These are phyloP conservation scores for Pterocarpus macrocarpus DNA, from an alignment of 306 rosid species.

Conservation along the genomic window DNA sequence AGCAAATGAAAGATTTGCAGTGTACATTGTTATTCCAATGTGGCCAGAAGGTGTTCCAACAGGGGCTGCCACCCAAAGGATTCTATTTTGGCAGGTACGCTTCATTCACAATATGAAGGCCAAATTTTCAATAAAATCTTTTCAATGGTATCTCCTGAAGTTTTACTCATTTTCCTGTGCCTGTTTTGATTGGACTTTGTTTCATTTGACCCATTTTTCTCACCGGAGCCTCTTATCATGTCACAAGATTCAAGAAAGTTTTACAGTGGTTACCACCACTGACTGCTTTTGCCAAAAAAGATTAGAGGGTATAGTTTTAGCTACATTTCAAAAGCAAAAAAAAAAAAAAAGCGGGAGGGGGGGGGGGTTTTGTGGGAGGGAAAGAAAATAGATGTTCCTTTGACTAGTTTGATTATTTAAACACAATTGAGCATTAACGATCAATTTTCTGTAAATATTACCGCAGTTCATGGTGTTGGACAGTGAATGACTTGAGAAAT, in stretches of 20 bases:
- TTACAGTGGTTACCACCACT: neutral
- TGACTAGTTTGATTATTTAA: neutral
- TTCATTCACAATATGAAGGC: slow-evolving; percentile 39
- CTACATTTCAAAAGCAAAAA: slow-evolving; percentile 5
- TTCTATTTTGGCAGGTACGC: slow-evolving; percentile 98
- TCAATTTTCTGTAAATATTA: neutral
- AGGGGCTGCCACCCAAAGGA: slow-evolving; percentile 90
- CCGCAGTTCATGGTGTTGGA: neutral
- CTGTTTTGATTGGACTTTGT: neutral
- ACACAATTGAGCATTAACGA: neutral
- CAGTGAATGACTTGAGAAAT: neutral
- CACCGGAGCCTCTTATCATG: neutral
- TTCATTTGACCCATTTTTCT: neutral
- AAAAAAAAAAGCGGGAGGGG: too few relatives aligned
- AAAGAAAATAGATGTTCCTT: neutral
- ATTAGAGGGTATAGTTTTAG: slow-evolving; percentile 3
- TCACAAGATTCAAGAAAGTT: neutral
- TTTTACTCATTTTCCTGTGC: neutral
- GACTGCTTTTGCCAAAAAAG: neutral
- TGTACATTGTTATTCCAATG: slow-evolving; percentile 93
- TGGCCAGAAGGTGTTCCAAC: slow-evolving; percentile 99
- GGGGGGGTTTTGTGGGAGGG: neutral
- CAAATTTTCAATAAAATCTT: slow-evolving; percentile 5
- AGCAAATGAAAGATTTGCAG: slow-evolving; percentile 94
- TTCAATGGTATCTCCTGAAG: neutral